A percentile compares a stretch with the other conserved stretches of the same genome.
Conservation (phyloP, 177 flowering plant species). For the Telopea speciosissima region DNA sequence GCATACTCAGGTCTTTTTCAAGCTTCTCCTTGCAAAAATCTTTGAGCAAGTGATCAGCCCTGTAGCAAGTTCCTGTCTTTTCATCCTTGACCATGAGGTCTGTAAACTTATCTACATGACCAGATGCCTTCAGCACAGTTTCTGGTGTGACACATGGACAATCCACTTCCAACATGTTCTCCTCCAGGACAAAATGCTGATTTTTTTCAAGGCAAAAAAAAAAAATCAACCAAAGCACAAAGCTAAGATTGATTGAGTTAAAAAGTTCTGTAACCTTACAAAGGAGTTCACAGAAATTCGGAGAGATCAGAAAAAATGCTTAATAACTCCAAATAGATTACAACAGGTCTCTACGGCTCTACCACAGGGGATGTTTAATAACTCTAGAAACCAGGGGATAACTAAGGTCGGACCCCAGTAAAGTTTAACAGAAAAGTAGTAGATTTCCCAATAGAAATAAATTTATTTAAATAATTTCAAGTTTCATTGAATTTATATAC, state of each 20-base stretch:
- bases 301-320: neutral
- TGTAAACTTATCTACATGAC: constrained; percentile 97
- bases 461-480: too few species aligned
- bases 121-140: constrained; percentile 86
- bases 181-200: constrained; percentile 93
- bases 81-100: constrained; percentile 99
- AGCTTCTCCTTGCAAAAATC: constrained; percentile 92
- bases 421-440: too few species aligned
- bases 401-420: too few species aligned
- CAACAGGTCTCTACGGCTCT: too few species aligned
- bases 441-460: neutral
- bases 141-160: constrained; percentile 98
- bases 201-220: too few species aligned
- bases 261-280: neutral
- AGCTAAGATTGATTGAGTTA: neutral
- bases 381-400: too few species aligned
- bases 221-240: neutral
- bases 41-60: constrained; percentile 94
- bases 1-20: constrained; percentile 60
- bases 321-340: too few species aligned
- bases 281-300: neutral
- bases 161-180: constrained; percentile 96
- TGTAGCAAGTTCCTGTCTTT: constrained; percentile 78
- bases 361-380: neutral
- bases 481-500: too few species aligned